Evolutionary conservation across 768 basidiomycete genomes (phyloP).

Genomic region (Tylopilus sp.): DNA sequence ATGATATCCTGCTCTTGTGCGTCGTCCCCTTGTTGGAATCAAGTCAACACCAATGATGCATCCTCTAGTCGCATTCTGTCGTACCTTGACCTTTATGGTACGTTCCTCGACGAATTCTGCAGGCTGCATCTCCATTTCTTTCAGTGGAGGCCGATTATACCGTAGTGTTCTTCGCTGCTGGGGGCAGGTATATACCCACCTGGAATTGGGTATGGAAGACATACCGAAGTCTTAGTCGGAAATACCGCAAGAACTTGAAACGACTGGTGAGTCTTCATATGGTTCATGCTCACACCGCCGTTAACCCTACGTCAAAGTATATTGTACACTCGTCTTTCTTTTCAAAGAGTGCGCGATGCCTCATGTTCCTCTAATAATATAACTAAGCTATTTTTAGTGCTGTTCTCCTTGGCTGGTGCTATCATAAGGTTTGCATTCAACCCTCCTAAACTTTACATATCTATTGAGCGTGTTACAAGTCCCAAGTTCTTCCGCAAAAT

Average conservation of each 20-base stretch:
- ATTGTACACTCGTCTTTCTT: conserved; percentile 88
- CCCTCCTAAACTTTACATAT: background rate
- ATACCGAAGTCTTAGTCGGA: conserved; percentile 73
- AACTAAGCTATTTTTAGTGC: conserved; percentile 48
- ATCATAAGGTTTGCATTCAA: conserved; percentile 64
- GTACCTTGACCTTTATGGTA: conserved; percentile 80
- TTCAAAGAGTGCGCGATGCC: conserved; percentile 63
- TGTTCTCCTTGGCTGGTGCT: conserved; percentile 84
- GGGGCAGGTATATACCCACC: conserved; percentile 65
- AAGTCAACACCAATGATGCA: conserved; percentile 4
- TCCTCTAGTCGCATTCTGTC: conserved; percentile 63
- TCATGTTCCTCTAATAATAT: background rate
- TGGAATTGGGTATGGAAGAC: conserved; percentile 95
- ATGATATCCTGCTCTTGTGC: conserved; percentile 73
- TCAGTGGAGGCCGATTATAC: conserved; percentile 87
- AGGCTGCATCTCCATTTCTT: background rate
- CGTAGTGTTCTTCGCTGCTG: conserved; percentile 83
- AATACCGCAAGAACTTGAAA: conserved; percentile 88
- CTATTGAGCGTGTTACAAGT: conserved; percentile 35
- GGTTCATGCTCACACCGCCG: background rate
- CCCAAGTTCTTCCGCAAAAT: conserved; percentile 91
- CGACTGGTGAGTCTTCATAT: conserved; percentile 51
- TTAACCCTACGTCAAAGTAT: conserved; percentile 51
- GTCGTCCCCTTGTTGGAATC: conserved; percentile 27
- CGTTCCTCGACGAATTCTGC: conserved; percentile 10